These are phyloP conservation scores for Papiliotrema terrestris DNA, from an alignment of 1,284 basidiomycete species.

Conservation along the genomic window DNA sequence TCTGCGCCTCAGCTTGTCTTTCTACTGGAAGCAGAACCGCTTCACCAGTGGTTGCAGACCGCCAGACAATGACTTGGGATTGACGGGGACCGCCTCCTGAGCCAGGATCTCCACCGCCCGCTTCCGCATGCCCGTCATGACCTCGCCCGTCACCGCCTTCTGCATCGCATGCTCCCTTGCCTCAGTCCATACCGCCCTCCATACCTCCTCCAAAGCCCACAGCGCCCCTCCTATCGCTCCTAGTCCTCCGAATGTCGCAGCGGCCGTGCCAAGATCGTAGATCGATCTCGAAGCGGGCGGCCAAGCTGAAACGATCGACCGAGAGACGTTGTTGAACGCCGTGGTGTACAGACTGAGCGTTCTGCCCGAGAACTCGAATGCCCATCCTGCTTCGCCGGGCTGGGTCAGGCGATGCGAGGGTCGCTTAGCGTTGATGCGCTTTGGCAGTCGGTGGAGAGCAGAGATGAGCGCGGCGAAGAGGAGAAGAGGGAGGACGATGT, in stretches of 20 bases:
- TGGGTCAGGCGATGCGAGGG: conserved; percentile 13
- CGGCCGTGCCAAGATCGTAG: conserved; percentile 20
- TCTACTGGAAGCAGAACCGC: background rate
- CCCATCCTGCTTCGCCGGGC: conserved; percentile 10
- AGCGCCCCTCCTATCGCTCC: conserved; percentile 4
- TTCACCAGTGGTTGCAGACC: conserved; percentile 36
- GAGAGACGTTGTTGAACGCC: conserved; percentile 24
- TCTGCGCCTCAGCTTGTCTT: conserved; percentile 19
- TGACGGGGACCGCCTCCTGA: background rate
- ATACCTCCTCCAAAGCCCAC: conserved; percentile 25
- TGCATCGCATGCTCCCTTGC: conserved; percentile 25
- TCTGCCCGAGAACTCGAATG: conserved; percentile 12
- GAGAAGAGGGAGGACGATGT: conserved; percentile 18
- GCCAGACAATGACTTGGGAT: conserved; percentile 4
- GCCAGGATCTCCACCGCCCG: background rate
- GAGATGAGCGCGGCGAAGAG: conserved; percentile 17
- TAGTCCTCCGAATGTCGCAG: conserved; percentile 12
- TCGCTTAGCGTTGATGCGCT: background rate
- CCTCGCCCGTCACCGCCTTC: background rate
- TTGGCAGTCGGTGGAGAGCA: conserved; percentile 10
- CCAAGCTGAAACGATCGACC: background rate
- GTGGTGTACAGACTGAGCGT: conserved; percentile 22
- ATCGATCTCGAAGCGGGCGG: conserved; percentile 3
- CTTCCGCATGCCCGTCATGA: conserved; percentile 1
- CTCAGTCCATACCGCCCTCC: conserved; percentile 33